phyloP scores from a whole-genome alignment of 495 filamentous ascomycete genomes.

The Sporormia fimetaria region DNA sequence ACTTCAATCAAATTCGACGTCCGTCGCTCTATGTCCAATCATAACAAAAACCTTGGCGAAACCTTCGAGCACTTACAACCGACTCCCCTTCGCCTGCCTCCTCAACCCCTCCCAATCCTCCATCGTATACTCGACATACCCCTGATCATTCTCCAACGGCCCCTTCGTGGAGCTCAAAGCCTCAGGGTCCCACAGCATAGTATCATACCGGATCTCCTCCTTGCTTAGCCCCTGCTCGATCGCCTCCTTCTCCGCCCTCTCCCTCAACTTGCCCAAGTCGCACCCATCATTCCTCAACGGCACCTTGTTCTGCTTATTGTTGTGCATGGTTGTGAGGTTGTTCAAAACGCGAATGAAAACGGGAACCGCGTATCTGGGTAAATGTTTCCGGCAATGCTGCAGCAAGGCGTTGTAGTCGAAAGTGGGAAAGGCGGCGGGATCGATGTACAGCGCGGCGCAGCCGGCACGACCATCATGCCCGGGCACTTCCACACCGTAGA shows the following conservation, averaged over 20 bases:
- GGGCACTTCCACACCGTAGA: constrained; percentile 65
- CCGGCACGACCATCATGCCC: constrained; percentile 35
- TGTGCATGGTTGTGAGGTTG: constrained; percentile 55
- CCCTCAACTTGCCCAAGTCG: constrained; percentile 37
- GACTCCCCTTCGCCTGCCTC: not conserved
- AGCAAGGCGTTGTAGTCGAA: constrained; percentile 30
- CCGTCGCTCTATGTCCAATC: no score
- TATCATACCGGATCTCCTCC: constrained; percentile 17
- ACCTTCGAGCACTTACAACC: no score
- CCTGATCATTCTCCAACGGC: constrained; percentile 33
- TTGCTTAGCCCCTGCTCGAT: constrained; percentile 13
- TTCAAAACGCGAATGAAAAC: constrained; percentile 57
- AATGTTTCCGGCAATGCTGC: constrained; percentile 40
- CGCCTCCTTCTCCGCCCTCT: constrained; percentile 16
- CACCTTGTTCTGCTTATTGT: constrained; percentile 77
- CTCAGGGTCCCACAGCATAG: constrained; percentile 15
- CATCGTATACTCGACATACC: constrained; percentile 47
- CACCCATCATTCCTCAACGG: constrained; percentile 61
- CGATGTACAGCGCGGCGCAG: constrained; percentile 33
- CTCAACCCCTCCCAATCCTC: constrained; percentile 48
- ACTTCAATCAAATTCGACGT: no score
- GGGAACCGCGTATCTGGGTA: constrained; percentile 69
- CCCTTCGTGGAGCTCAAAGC: constrained; percentile 36
- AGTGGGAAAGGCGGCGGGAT: constrained; percentile 11
- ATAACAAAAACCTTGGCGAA: no score